Evolutionary conservation across 495 filamentous ascomycete species (phyloP).

Genomic region (Penicillium canescens): DNA sequence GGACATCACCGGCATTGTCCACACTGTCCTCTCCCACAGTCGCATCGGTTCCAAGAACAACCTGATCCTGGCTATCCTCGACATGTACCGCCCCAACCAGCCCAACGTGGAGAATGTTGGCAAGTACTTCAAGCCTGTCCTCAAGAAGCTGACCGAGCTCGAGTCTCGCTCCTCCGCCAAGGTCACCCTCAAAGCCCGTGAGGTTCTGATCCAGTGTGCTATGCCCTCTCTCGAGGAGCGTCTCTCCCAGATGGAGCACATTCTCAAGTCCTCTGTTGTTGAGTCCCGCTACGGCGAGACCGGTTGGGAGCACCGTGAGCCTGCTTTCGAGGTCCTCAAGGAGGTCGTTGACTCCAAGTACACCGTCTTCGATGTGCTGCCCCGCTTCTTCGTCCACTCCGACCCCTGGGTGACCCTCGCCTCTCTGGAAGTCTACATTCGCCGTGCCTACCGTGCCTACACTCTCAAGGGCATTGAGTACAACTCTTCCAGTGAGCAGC

Average conservation of each 20-base stretch:
- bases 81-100: conserved; percentile 93
- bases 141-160: conserved; percentile 86
- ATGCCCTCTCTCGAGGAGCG: conserved; percentile 95
- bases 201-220: conserved; percentile 95
- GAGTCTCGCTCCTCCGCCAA: conserved; percentile 90
- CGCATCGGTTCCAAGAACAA: conserved; percentile 92
- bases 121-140: conserved; percentile 80
- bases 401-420: conserved; percentile 95
- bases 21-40: conserved; percentile 91
- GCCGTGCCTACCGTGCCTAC: conserved; percentile 95
- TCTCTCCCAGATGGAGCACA: conserved; percentile 96
- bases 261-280: conserved; percentile 93
- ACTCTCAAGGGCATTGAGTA: conserved; percentile 85
- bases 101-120: conserved; percentile 83
- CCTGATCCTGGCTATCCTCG: conserved; percentile 85
- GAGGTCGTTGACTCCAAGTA: conserved; percentile 98
- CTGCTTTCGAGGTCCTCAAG: conserved; percentile 81
- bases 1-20: conserved; percentile 76
- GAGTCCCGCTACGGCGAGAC: conserved; percentile 96
- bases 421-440: conserved; percentile 92
- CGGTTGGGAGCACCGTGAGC: conserved; percentile 94
- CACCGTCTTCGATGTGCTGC: conserved; percentile 94
- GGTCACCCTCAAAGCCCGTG: conserved; percentile 94
- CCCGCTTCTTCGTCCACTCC: conserved; percentile 88
- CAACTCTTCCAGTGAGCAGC: conserved; percentile 72